A percentile compares a stretch with the other conserved stretches of the same genome.
Evolutionary conservation across 164 flowering plant species (phyloP).

Genomic region (Kalanchoe fedtschenkoi): DNA sequence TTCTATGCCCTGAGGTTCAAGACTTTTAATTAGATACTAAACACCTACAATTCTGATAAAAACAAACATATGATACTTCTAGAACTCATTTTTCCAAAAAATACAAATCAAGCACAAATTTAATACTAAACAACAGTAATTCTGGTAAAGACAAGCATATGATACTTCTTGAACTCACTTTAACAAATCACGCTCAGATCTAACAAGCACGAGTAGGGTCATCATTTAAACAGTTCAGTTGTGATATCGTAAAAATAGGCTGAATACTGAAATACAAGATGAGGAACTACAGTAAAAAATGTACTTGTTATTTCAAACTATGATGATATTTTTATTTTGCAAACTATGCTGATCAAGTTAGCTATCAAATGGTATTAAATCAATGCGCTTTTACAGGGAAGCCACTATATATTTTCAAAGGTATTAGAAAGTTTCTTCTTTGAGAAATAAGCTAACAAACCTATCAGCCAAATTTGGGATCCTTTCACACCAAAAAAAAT

Average conservation of each 20-base stretch:
- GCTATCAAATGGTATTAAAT: too few relatives aligned
- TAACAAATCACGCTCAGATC: not conserved
- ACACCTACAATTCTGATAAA: not conserved
- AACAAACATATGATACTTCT: not conserved
- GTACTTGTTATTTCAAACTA: too few relatives aligned
- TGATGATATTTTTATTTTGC: too few relatives aligned
- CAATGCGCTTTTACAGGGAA: too few relatives aligned
- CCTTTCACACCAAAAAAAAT: too few relatives aligned
- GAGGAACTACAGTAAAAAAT: too few relatives aligned
- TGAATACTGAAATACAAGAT: too few relatives aligned
- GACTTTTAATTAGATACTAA: not conserved
- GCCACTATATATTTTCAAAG: too few relatives aligned
- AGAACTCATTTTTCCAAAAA: not conserved
- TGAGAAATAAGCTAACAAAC: too few relatives aligned
- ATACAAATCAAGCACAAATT: not conserved
- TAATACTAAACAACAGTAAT: not conserved
- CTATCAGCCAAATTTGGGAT: too few relatives aligned
- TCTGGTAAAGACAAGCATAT: not conserved
- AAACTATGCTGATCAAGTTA: too few relatives aligned
- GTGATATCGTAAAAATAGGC: not conserved
- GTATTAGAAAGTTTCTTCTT: too few relatives aligned
- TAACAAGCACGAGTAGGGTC: not conserved
- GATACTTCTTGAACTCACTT: not conserved
- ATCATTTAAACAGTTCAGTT: not conserved
- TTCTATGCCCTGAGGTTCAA: conserved; percentile 67